Evolutionary conservation across 768 basidiomycete genomes (phyloP).

Genomic region (Auriculariales sp.): DNA sequence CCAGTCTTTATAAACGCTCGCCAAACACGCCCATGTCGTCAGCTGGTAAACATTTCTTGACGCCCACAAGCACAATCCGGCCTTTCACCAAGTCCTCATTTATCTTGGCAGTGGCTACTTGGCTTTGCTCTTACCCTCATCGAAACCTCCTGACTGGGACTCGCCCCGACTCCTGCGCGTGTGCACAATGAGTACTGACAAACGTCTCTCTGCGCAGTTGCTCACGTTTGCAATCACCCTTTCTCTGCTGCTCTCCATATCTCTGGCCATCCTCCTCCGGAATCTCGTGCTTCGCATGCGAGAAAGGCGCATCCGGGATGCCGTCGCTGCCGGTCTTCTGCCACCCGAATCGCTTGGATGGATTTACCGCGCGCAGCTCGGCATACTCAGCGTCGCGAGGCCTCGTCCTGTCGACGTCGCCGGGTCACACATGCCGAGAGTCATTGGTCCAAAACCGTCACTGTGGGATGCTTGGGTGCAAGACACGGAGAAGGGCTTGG

Average conservation of each 20-base stretch:
- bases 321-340: not conserved
- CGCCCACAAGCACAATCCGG: too few relatives aligned
- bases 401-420: not conserved
- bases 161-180: too few relatives aligned
- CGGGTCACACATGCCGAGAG: too few relatives aligned
- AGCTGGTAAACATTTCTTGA: too few relatives aligned
- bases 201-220: not conserved
- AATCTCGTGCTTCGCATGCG: not conserved
- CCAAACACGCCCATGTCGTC: too few relatives aligned
- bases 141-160: too few relatives aligned
- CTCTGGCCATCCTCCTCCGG: not conserved
- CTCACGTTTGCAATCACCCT: not conserved
- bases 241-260: not conserved
- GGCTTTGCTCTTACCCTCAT: too few relatives aligned
- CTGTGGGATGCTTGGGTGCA: not conserved
- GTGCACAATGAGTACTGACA: too few relatives aligned
- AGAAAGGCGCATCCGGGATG: not conserved
- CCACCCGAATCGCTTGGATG: not conserved
- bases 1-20: too few relatives aligned
- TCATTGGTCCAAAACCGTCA: too few relatives aligned
- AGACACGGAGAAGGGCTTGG: not conserved
- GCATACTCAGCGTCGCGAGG: not conserved
- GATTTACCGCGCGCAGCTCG: not conserved
- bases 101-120: too few relatives aligned
- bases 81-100: too few relatives aligned